phyloP scores from a whole-genome alignment of 169 alveolate genomes.

The Plasmodium knowlesi region DNA sequence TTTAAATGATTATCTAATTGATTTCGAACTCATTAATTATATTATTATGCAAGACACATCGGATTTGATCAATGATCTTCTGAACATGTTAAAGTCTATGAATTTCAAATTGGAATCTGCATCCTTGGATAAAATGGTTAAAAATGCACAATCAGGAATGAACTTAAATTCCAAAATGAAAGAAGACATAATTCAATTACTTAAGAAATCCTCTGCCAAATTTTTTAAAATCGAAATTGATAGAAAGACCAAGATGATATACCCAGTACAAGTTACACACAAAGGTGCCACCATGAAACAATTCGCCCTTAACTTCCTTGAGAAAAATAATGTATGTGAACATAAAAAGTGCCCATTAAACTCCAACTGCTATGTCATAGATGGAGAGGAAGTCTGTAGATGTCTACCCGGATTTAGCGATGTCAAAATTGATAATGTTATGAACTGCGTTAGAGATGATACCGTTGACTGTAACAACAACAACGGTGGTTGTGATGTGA shows the following conservation, averaged over 20 bases:
- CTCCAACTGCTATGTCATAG: slow-evolving; percentile 58
- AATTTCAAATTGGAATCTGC: slow-evolving; percentile 4
- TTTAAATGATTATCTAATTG: slow-evolving; percentile 11
- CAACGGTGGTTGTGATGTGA: slow-evolving; percentile 61
- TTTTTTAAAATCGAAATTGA: slow-evolving; percentile 37
- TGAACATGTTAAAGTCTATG: not conserved
- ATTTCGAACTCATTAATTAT: slow-evolving; percentile 35
- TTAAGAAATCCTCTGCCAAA: slow-evolving; percentile 12
- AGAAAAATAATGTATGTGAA: slow-evolving; percentile 32
- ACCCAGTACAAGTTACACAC: slow-evolving; percentile 9
- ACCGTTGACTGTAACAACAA: slow-evolving; percentile 16
- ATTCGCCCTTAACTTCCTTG: not conserved
- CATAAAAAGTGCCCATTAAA: slow-evolving; percentile 27
- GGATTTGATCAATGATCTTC: not conserved
- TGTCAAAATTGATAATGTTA: not conserved
- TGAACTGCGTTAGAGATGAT: slow-evolving; percentile 26
- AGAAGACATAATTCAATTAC: slow-evolving; percentile 23
- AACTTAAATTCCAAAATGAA: slow-evolving; percentile 51
- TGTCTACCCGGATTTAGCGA: slow-evolving; percentile 48
- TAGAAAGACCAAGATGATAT: slow-evolving; percentile 7
- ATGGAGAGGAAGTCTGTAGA: slow-evolving; percentile 45
- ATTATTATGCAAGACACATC: not conserved
- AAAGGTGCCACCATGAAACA: not conserved
- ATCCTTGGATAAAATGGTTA: not conserved
- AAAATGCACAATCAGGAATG: not conserved